phyloP scores from a whole-genome alignment of 495 filamentous ascomycete species.

The Penicillium cinerascens region DNA sequence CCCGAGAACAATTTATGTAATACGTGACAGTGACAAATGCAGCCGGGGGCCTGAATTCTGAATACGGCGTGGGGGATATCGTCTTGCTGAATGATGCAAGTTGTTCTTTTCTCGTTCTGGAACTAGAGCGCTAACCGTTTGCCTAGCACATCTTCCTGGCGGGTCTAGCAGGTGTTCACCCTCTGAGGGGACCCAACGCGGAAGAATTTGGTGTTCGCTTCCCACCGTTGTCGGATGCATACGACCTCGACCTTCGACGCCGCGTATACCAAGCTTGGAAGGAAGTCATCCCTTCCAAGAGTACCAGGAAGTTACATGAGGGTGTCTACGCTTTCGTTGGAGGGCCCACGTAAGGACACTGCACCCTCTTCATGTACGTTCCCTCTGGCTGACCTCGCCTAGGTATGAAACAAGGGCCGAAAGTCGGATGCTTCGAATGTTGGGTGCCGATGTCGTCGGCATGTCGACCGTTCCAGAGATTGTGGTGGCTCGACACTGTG shows the following conservation, averaged over 20 bases:
- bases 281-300: conserved; percentile 36
- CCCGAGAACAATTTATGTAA: conserved; percentile 1
- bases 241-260: conserved; percentile 65
- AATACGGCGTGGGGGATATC: conserved; percentile 69
- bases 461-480: conserved; percentile 82
- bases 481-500: conserved; percentile 67
- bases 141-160: conserved; percentile 67
- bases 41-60: conserved; percentile 66
- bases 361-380: background rate
- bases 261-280: conserved; percentile 60
- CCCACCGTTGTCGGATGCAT: conserved; percentile 70
- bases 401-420: conserved; percentile 77
- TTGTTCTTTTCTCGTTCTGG: background rate
- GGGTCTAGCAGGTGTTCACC: conserved; percentile 66
- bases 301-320: conserved; percentile 57
- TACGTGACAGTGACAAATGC: conserved; percentile 65
- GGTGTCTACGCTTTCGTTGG: conserved; percentile 73
- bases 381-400: conserved; percentile 4
- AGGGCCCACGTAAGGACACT: conserved; percentile 58
- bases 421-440: conserved; percentile 63
- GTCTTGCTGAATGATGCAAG: conserved; percentile 68
- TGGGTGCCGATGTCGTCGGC: conserved; percentile 71
- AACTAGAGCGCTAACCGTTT: conserved; percentile 23
- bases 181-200: conserved; percentile 67
- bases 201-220: conserved; percentile 69